Evolutionary conservation across 2,329 filamentous ascomycete genomes (phyloP), one percentile per base, ranked within the genome.

Genomic region (Parascedosporium putredinis): DNA sequence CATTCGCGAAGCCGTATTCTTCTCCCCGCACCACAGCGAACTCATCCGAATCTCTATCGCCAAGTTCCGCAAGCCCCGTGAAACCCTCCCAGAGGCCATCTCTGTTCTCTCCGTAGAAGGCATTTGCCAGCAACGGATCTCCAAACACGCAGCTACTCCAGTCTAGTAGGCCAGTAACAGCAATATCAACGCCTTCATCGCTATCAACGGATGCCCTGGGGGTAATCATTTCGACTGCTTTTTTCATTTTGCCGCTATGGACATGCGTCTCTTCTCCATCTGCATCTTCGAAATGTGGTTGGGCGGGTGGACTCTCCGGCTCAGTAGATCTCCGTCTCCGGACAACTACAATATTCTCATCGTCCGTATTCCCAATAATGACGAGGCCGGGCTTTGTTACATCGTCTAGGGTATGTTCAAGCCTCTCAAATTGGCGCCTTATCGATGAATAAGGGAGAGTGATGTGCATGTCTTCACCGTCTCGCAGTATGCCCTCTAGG

Each of bases 111-210:
- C 70, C 66, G 55, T 65, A 68, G 55, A 81, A 77, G 5, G 67
- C 67, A 3, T 64, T 66, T 2, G 73, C 68, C 46, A 83, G 65
- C 2, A 82, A 58, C 0, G 78, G 77, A 53, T 83, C 79, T 9
- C 78, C 79, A 54, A 83, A 82, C 9, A 81, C 55, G 40, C 74
- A 73, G 51, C 72, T 74, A 52, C 74, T 74, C 78, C 78, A 83
- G 61, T 78, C 75, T 27, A 68, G 67, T n/a, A 82, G 59, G 0
- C 77, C 77, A 0, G 68, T 73, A 12, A 80, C 59, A 20, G 57
- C 58, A 12, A 72, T 60, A 25, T 36, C 44, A n/a, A 45, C 52
- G 23, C 44, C 54, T 18, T 48, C 40, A 5, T 49, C 53, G n/a
- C 50, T 50, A 7, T 50, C 38, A 20, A 9, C 5, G 12, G 38